Evolutionary conservation across 148 eudicot species (phyloP), one percentile per base, ranked within the genome.

Genomic region (Rhododendron ferrugineum): DNA sequence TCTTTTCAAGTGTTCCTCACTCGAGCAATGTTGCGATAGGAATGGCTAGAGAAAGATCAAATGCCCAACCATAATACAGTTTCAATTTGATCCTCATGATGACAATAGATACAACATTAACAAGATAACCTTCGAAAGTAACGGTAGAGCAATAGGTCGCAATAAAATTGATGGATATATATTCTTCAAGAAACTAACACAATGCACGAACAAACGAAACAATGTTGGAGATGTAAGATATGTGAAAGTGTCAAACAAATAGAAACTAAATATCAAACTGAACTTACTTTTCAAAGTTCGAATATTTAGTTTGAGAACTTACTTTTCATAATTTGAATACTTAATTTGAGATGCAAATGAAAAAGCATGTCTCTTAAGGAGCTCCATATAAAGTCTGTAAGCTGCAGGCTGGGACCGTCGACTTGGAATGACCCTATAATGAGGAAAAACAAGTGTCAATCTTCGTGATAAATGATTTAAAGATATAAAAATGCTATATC

Each of bases 321-420:
- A 96, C 99, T 92, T 91, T 36, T 87, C 89, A 89, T 91, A 85
- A 87, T 89, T 89, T 50, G 92, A 91, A 87, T 90, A 90, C 77
- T 89, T 89, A 37, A 91, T 86, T 58, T 88, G 90, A 86, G 92
- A 95, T 82, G 92, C 90, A 85, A 91, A 87, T 32, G 92, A 91
- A 87, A 92, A 94, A 13, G 92, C 90, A 79, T 96, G 92, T 89
- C 99, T 91, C 86, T 89, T 95, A 50, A 94, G 92, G 82, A 96
- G 95, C 89, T 96, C 98, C 90, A 96, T 81, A 84, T 93, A 96
- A 52, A 96, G 92, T 89, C 99, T 91, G 87, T 94, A 95, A 32
- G 98, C 98, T 6, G 92, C 93, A 77, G 96, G 97, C 79, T 91
- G 90, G 83, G 78, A 83, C 82, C 81, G 91, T 75, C 99, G 93